Evolutionary conservation across 2,329 filamentous ascomycete species (phyloP), one percentile per base, ranked within the genome.

Genomic region (Talaromyces rugulosus): DNA sequence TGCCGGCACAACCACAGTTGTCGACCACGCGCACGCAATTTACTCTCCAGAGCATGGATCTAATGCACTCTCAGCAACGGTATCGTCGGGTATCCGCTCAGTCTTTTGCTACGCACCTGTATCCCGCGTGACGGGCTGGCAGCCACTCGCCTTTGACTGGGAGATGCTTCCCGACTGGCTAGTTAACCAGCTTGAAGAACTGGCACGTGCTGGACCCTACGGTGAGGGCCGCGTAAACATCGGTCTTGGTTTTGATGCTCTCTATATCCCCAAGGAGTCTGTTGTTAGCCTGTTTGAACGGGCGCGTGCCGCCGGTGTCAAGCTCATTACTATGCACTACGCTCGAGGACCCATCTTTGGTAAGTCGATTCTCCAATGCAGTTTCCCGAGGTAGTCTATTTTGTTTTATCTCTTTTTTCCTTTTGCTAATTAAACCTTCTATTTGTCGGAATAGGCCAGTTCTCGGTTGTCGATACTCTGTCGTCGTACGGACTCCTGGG

Each of bases 21-120:
- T 60, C 7, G 59, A 60, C 18, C 59, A 60, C 16, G 59, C 59
- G 36, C 59, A 60, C n/a, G 47, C 51, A 42, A 55, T 42, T n/a
- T 60, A 60, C 12, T 60, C 59, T 12, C 18, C 52, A 8, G 52
- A 30, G 12, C 31, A 60, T 7, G 52, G 59, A 50, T 50, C 27
- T 16, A 53, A 56, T 27, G 53, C 59, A 7, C n/a, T 60, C 14
- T 42, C 36, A 23, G 59, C 59, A 27, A 56, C 59, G 3, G 30
- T 27, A 16, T 60, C 59, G 3, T 60, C 59, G 28, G 52, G 52
- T 9, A 30, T 60, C 3, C 52, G 59, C 40, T 56, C 53, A 5
- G 23, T 60, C 8, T 60, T 60, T 40, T 60, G 59, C 36, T 60
- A 60, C 31, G 33, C 52, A 14, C 27, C 42, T 27, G 18, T 56